Base-by-base conservation (phyloP, 2,329 filamentous ascomycete species). In the Rhynchosporium graminicola region DNA sequence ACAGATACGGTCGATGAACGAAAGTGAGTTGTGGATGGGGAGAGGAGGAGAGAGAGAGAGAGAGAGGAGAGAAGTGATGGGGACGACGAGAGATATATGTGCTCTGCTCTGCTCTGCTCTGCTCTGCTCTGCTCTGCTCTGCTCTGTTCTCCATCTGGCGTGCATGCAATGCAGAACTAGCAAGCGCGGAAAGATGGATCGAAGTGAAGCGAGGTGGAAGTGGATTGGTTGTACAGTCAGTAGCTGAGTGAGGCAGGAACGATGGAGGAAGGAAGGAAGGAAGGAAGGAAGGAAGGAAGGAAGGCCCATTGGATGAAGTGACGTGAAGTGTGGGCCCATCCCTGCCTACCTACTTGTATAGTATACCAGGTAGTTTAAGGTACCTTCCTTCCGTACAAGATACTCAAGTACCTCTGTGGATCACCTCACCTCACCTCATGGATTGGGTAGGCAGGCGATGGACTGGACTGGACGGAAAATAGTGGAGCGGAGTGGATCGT, bases 1-100 rank as follows among this genome's bases (percentile, higher is more conserved):
- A 47, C 48, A 60, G 28, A 58, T 40, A 31, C 50, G 55, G 15
- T 52, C 26, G 50, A 52, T 52, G 50, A 52, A 52, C 50, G 50
- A 52, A 52, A 52, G 33, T 46, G 47, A 52, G 36, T 45, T 29
- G n/a, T 36, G 43, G 31, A 20, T 52, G 36, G 55, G n/a, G 38
- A 45, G 48, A 51, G 13, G 12, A 42, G 45, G 54, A 57, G 20
- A 20, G 20, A 13, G 46, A 40, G n/a, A 28, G 48, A 42, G 15
- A 47, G 43, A 50, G 57, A 29, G 46, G 20, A 20, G 20, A 45
- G 47, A 52, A 42, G 47, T 31, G 38, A n/a, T 43, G 12, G 48
- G 46, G 55, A n/a, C 4, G 26, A 33, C 33, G 40, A 42, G 47
- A 59, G 56, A 59, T 52, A 38, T 52, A 52, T 52, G 50, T 51